Percentiles rank a stretch among this genome's conserved stretches.
These are phyloP conservation scores for Hypoxylon sp. DNA, from an alignment of 2,329 filamentous ascomycete species.

Conservation along the genomic window DNA sequence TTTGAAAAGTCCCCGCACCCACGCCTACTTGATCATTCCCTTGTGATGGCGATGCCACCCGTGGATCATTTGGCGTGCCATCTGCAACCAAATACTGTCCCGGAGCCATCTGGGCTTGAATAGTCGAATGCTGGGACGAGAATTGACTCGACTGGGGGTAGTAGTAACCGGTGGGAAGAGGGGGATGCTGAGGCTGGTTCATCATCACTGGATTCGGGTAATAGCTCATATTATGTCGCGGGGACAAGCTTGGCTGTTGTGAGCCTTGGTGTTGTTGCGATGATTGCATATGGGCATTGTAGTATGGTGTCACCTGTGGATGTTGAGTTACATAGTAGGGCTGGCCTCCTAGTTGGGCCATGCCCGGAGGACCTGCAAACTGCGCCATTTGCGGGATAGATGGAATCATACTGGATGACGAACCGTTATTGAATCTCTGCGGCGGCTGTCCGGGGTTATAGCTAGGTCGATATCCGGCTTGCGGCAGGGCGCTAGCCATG, in stretches of 20 bases:
- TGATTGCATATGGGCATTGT: conserved; percentile 57
- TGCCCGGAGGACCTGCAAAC: conserved; percentile 57
- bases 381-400: conserved; percentile 59
- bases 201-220: conserved; percentile 62
- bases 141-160: conserved; percentile 61
- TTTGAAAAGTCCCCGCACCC: conserved; percentile 32
- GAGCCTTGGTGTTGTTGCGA: conserved; percentile 55
- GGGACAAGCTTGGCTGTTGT: conserved; percentile 54
- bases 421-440: conserved; percentile 53
- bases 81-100: conserved; percentile 56
- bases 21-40: conserved; percentile 41
- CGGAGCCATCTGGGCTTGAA: conserved; percentile 55
- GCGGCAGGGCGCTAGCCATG: conserved; percentile 63
- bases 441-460: conserved; percentile 57
- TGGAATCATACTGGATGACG: conserved; percentile 58
- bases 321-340: conserved; percentile 65
- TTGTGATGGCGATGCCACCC: conserved; percentile 43
- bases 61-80: conserved; percentile 45
- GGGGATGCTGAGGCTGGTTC: conserved; percentile 57
- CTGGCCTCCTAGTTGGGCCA: conserved; percentile 58
- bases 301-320: conserved; percentile 61
- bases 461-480: conserved; percentile 57
- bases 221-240: conserved; percentile 59
- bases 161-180: conserved; percentile 59
- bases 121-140: conserved; percentile 51